These are phyloP conservation scores for Rutstroemia sp. DNA, from an alignment of 2,329 filamentous ascomycete species.

Conservation along the genomic window DNA sequence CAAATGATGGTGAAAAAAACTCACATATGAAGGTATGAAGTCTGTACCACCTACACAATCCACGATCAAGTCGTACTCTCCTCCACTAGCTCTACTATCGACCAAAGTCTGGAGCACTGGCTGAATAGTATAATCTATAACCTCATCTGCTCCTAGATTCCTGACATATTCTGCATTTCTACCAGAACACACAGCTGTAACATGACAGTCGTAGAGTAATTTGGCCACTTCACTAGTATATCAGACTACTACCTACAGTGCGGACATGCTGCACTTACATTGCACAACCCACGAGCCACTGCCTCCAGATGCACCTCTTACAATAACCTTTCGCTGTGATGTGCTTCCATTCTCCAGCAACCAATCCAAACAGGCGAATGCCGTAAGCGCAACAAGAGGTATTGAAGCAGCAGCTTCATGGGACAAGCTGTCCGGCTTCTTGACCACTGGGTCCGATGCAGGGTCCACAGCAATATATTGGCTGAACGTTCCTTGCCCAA, in stretches of 20 bases:
- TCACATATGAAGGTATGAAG: slow-evolving; percentile 20
- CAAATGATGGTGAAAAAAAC: background rate
- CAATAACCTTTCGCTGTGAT: slow-evolving; percentile 18
- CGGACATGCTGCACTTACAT: slow-evolving; percentile 11
- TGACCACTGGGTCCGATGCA: slow-evolving; percentile 18
- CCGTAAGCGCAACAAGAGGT: slow-evolving; percentile 36
- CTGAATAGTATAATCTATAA: slow-evolving; percentile 24
- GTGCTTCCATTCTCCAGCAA: slow-evolving; percentile 13
- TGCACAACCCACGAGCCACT: slow-evolving; percentile 26
- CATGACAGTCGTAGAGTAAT: slow-evolving; percentile 22
- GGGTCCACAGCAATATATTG: slow-evolving; percentile 25
- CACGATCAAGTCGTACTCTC: slow-evolving; percentile 20
- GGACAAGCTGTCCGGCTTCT: slow-evolving; percentile 35
- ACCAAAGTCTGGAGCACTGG: slow-evolving; percentile 16
- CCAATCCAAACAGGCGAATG: slow-evolving; percentile 28
- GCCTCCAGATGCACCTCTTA: slow-evolving; percentile 25
- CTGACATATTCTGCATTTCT: slow-evolving; percentile 23
- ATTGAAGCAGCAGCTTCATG: slow-evolving; percentile 38
- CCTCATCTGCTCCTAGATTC: slow-evolving; percentile 22
- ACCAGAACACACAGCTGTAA: slow-evolving; percentile 25
- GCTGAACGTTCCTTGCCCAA: slow-evolving; percentile 27
- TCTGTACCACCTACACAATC: slow-evolving; percentile 33
- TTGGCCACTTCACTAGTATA: slow-evolving; percentile 21
- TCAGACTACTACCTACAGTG: background rate
- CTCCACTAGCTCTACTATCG: background rate